Evolutionary conservation across 176 grass and related monocot species (phyloP).

Genomic region (Cocos nucifera): DNA sequence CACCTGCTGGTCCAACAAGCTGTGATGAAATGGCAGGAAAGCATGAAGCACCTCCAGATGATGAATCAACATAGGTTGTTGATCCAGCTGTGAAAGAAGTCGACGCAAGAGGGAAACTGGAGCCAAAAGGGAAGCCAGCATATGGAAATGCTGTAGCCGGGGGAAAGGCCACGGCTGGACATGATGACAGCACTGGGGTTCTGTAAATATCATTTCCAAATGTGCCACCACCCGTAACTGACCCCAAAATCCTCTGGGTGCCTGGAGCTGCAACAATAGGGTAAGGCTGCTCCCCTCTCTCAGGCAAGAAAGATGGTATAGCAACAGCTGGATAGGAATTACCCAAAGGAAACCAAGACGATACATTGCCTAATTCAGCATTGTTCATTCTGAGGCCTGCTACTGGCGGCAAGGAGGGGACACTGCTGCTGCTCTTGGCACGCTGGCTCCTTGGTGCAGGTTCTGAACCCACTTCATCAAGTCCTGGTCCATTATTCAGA

Average conservation of each 20-base stretch:
- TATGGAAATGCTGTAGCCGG: constrained; percentile 51
- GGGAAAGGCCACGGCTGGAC: constrained; percentile 43
- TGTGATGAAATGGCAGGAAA: constrained; percentile 36
- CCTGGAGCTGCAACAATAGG: constrained; percentile 34
- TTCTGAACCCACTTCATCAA: constrained; percentile 46
- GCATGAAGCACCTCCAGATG: constrained; percentile 26
- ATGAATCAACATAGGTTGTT: constrained; percentile 33
- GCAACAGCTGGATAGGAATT: constrained; percentile 36
- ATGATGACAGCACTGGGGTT: constrained; percentile 50
- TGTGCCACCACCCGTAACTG: constrained; percentile 27
- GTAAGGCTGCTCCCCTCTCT: constrained; percentile 58
- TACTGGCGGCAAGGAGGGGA: constrained; percentile 48
- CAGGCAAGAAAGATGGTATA: constrained; percentile 53
- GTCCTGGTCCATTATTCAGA: constrained; percentile 62
- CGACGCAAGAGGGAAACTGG: constrained; percentile 26
- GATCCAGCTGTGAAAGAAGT: constrained; percentile 45
- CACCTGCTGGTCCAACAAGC: constrained; percentile 38
- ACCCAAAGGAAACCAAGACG: constrained; percentile 13
- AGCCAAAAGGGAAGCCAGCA: constrained; percentile 45
- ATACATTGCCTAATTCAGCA: not conserved
- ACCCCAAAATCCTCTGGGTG: constrained; percentile 39
- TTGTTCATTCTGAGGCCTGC: constrained; percentile 41
- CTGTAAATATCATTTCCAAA: constrained; percentile 38
- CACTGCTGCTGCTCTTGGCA: constrained; percentile 37
- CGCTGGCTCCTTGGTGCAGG: constrained; percentile 34